Conservation (phyloP, 345 rosid genomes). For the Laguncularia racemosa region DNA sequence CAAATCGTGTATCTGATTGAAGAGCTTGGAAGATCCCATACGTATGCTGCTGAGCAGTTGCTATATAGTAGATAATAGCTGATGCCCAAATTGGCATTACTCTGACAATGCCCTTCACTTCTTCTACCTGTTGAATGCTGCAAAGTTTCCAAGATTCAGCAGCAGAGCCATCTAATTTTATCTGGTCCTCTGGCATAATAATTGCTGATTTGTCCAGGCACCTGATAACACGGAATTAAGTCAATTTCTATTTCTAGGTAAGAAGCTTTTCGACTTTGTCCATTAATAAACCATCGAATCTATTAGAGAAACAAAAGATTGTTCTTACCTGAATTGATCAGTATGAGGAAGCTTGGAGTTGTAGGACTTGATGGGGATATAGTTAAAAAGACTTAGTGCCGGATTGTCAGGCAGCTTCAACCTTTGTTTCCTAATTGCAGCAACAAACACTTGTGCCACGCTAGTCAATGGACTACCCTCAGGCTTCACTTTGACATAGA, state of each 20-base stretch:
- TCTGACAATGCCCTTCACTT: conserved; percentile 6
- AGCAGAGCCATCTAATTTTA: conserved; percentile 2
- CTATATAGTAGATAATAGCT: background rate
- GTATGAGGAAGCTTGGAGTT: conserved; percentile 32
- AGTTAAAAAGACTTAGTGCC: conserved; percentile 20
- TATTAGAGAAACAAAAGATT: too few relatives aligned
- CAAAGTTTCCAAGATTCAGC: conserved; percentile 9
- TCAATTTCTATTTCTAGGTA: too few relatives aligned
- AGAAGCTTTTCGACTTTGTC: too few relatives aligned
- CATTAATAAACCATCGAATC: too few relatives aligned
- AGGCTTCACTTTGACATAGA: conserved; percentile 32
- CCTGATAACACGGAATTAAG: background rate
- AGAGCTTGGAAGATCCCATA: conserved; percentile 19
- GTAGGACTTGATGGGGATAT: conserved; percentile 19
- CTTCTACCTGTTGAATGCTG: conserved; percentile 11
- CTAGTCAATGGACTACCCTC: conserved; percentile 29
- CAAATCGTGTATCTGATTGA: conserved; percentile 9
- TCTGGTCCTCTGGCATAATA: conserved; percentile 1
- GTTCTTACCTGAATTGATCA: conserved; percentile 31
- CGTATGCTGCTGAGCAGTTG: conserved; percentile 8
- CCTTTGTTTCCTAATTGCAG: conserved; percentile 48
- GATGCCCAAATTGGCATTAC: conserved; percentile 5
- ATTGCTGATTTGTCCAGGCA: conserved; percentile 10
- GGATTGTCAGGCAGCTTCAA: conserved; percentile 36
- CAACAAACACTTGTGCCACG: conserved; percentile 40